phyloP scores from a whole-genome alignment of 352 stramenopile species.

The Phytopythium aichiense region DNA sequence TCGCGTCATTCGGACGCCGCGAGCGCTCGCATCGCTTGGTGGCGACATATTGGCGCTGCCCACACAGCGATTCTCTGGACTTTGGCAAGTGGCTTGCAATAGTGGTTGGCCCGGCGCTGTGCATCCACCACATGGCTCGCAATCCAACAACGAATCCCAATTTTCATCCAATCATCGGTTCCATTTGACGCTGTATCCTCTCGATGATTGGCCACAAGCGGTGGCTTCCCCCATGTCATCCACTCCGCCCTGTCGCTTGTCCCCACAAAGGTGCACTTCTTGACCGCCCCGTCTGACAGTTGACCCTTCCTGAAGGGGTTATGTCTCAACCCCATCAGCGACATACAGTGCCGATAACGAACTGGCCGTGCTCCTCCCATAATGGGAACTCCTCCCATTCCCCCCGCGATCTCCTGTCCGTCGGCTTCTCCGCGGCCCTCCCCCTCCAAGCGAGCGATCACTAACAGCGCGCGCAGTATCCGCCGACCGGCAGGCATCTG shows the following conservation, averaged over 20 bases:
- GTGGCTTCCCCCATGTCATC: neutral
- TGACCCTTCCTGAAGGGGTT: neutral
- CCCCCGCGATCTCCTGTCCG: neutral
- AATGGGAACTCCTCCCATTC: constrained; percentile 1
- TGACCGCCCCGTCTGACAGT: neutral
- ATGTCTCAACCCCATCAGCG: neutral
- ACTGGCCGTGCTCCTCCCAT: neutral
- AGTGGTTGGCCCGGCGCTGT: neutral
- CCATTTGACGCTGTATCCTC: neutral
- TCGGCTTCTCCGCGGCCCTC: neutral
- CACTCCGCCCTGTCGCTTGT: neutral
- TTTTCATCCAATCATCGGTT: constrained; percentile 4
- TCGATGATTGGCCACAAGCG: neutral
- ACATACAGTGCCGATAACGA: neutral
- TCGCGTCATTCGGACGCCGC: neutral
- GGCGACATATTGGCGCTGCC: neutral
- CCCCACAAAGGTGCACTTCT: neutral
- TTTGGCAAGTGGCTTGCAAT: too few relatives aligned
- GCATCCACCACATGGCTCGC: neutral
- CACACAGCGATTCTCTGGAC: neutral
- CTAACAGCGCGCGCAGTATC: too few relatives aligned
- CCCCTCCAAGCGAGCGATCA: too few relatives aligned
- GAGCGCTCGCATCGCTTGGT: neutral
- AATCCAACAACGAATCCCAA: constrained; percentile 1
- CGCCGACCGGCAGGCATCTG: too few relatives aligned